Evolutionary conservation across 2,329 filamentous ascomycete genomes (phyloP).

Genomic region (Penicillium sp.): DNA sequence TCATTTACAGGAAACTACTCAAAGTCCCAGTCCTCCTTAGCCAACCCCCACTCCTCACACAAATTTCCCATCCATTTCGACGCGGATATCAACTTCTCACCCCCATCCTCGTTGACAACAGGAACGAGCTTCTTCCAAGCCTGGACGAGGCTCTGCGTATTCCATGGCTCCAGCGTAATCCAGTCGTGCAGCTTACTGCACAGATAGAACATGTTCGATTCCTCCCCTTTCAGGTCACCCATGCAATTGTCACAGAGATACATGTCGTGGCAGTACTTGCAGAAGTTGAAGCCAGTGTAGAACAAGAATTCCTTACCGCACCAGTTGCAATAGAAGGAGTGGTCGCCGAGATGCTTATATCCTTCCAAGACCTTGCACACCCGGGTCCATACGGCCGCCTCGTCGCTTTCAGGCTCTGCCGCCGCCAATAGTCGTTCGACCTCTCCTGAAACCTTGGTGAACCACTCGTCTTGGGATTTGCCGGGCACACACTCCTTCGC

Average conservation of each 20-base stretch:
- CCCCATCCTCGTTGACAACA: conserved; percentile 2
- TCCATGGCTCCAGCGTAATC: background rate
- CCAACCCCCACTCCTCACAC: conserved; percentile 13
- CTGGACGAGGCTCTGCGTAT: background rate
- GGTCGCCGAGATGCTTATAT: background rate
- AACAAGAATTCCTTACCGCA: background rate
- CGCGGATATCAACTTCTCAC: background rate
- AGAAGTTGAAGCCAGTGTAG: background rate
- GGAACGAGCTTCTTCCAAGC: background rate
- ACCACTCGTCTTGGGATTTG: background rate
- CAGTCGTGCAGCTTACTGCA: conserved; percentile 3
- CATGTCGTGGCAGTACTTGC: background rate
- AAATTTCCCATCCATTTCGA: conserved; percentile 10
- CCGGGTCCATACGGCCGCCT: background rate
- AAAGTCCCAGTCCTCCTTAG: conserved; percentile 12
- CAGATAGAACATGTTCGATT: background rate
- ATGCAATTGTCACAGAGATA: background rate
- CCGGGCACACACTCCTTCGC: background rate
- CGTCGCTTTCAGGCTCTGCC: background rate
- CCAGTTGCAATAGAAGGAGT: background rate
- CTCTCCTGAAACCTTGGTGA: background rate
- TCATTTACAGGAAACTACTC: background rate
- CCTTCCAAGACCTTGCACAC: background rate
- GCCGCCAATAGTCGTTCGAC: background rate
- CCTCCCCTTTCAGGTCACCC: background rate